phyloP scores from a whole-genome alignment of 1,284 basidiomycete species.

The Fomitopsis pinicola region DNA sequence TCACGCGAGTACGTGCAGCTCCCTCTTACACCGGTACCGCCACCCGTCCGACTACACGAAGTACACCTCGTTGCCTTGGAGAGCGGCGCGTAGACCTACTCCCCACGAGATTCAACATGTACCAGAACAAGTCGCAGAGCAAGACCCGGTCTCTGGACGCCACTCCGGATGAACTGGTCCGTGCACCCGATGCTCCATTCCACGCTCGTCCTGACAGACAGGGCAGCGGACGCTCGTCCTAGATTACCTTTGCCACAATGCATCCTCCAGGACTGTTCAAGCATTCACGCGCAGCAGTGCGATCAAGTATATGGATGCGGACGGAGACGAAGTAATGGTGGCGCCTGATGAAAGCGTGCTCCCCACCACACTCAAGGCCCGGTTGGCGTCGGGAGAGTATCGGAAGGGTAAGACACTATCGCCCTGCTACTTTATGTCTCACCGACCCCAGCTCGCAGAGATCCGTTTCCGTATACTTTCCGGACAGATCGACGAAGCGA shows the following conservation, averaged over 20 bases:
- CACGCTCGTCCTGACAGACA: neutral
- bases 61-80: neutral
- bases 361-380: conserved; percentile 27
- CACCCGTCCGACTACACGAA: neutral
- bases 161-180: conserved; percentile 18
- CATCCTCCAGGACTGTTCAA: conserved; percentile 65
- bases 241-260: conserved; percentile 76
- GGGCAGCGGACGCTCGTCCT: conserved; percentile 68
- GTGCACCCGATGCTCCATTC: neutral
- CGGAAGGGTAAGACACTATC: conserved; percentile 47
- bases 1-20: neutral
- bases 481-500: conserved; percentile 70
- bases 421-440: neutral
- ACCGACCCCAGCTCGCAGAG: conserved; percentile 35
- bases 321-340: conserved; percentile 59
- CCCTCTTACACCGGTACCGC: neutral
- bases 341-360: conserved; percentile 22
- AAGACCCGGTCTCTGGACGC: conserved; percentile 13
- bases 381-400: conserved; percentile 43
- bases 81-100: neutral
- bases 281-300: conserved; percentile 68
- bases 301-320: conserved; percentile 55
- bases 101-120: neutral
- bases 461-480: conserved; percentile 62
- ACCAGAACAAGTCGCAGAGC: neutral